A percentile compares a stretch with the other conserved stretches of the same genome.
phyloP scores from a whole-genome alignment of 148 eudicot species.

The Chenopodium berlandieri region DNA sequence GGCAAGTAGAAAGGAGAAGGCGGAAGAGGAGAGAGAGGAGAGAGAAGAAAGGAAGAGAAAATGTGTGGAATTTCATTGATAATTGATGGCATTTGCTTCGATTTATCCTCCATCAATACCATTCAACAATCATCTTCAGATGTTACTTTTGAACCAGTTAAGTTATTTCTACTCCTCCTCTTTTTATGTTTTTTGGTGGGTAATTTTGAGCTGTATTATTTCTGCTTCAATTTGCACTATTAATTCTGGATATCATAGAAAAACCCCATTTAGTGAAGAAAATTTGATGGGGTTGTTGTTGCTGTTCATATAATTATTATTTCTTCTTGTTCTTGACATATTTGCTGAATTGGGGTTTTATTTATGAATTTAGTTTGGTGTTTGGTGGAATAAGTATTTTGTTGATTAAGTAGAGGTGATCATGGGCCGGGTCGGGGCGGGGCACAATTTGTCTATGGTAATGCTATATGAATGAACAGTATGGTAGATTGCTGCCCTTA shows the following conservation, averaged over 20 bases:
- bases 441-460: background rate
- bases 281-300: background rate
- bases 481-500: background rate
- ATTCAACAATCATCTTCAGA: constrained; percentile 19
- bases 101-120: constrained; percentile 20
- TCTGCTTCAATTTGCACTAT: background rate
- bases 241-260: background rate
- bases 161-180: background rate
- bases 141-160: constrained; percentile 43
- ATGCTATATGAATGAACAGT: background rate
- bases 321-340: background rate
- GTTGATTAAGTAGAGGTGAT: background rate
- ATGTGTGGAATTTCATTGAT: constrained; percentile 93
- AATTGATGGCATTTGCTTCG: constrained; percentile 51
- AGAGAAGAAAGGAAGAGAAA: constrained; percentile 12
- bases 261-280: background rate
- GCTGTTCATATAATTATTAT: background rate
- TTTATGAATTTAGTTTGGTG: background rate
- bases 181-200: background rate
- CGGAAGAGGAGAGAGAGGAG: constrained; percentile 13
- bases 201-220: background rate
- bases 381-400: background rate
- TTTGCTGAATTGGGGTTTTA: background rate
- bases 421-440: background rate
- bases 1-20: background rate